Base-by-base conservation (phyloP, 1,284 basidiomycete genomes). In the Microbotryum silenes-acaulis region DNA sequence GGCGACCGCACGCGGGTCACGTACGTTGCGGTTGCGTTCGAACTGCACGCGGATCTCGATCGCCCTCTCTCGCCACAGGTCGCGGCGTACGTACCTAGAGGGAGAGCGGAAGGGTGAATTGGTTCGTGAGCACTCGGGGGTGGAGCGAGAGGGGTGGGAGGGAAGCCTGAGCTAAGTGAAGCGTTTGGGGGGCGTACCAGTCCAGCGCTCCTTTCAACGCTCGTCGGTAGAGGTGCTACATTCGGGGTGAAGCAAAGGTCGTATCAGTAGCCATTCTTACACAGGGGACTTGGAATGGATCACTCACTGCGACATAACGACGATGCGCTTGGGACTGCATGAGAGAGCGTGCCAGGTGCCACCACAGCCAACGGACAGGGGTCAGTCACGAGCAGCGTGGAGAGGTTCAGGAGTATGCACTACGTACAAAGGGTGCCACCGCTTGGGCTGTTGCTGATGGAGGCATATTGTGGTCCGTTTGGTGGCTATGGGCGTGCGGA, bases 41-140 rank as follows among this genome's bases (percentile, higher is more conserved):
- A 74, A 74, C 60, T 67, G 60, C 45, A 70, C 72, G 31, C 73
- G 56, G 51, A 74, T 70, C 59, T 74, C 72, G 65, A 74, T 73
- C 51, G 73, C 72, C 66, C 66, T 68, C 62, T 65, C 63, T 45
- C 71, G 65, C 69, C 70, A 73, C 27, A 71, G 59, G 51, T 73
- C 72, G 6, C 71, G 61, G 27, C 71, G 63, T 37, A 73, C 70
- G 59, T 70, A 71, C 70, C 71, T 68, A 62, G 51, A 42, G 27
- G 56, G 21, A 49, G 54, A 25, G 5, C 9, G 27, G 6, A 51
- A 6, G n/a, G 33, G 16, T 12, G 12, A 5, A 10, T 42, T 10
- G 47, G 46, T 16, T 12, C 29, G 46, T 42, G n/a, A 53, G 52
- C 31, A 23, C 3, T 25, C 47, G 27, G 14, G 21, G 25, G 23